These are phyloP conservation scores for Hypoxylon sp. DNA, from an alignment of 2,329 filamentous ascomycete genomes.

Conservation along the genomic window DNA sequence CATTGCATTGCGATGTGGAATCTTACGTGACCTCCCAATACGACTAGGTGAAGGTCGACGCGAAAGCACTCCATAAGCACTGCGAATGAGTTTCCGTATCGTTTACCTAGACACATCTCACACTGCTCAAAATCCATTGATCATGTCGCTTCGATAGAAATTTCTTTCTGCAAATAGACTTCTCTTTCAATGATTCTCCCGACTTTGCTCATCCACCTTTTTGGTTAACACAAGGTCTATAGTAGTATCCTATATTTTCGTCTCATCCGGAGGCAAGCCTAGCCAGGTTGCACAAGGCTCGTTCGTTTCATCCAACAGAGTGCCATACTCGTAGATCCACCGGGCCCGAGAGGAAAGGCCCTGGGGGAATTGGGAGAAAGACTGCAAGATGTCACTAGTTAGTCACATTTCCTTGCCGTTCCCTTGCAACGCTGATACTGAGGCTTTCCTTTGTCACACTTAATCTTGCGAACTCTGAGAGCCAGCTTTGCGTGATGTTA, in stretches of 20 bases:
- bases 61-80: no score
- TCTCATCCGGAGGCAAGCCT: conserved; percentile 45
- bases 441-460: conserved; percentile 48
- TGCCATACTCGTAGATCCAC: conserved; percentile 55
- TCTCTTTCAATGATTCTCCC: conserved; percentile 34
- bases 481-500: background rate
- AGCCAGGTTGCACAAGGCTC: conserved; percentile 36
- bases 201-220: conserved; percentile 32
- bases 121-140: no score
- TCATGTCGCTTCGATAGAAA: conserved; percentile 33
- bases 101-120: no score
- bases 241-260: conserved; percentile 43
- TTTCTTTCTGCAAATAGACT: conserved; percentile 44
- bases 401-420: conserved; percentile 50
- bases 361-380: conserved; percentile 54
- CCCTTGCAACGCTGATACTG: conserved; percentile 45
- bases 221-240: conserved; percentile 33
- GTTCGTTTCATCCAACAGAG: conserved; percentile 44
- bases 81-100: no score
- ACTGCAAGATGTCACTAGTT: conserved; percentile 50
- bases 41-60: no score
- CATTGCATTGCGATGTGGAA: no score
- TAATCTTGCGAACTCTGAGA: conserved; percentile 46
- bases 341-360: conserved; percentile 51
- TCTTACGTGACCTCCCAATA: no score